These are phyloP conservation scores for Fusarium napiforme DNA, from an alignment of 2,329 filamentous ascomycete species.

Conservation along the genomic window DNA sequence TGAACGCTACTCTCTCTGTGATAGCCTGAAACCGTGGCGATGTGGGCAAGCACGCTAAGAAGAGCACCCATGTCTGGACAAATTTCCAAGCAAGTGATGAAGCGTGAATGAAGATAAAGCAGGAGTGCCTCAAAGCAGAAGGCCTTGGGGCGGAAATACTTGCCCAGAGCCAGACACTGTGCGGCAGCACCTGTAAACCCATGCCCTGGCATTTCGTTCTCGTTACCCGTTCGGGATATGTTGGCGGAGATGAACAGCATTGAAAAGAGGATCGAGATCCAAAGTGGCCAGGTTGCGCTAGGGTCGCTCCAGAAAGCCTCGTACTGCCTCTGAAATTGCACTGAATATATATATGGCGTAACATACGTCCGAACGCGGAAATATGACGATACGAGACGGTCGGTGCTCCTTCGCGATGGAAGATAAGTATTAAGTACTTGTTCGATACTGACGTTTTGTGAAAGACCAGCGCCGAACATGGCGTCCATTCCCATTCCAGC, in stretches of 20 bases:
- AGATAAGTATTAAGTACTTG: not conserved
- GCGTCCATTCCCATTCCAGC: not conserved
- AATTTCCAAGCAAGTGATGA: not conserved
- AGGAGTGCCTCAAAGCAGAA: not conserved
- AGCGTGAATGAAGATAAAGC: not conserved
- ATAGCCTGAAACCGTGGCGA: not conserved
- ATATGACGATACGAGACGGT: not conserved
- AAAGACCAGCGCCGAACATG: not conserved
- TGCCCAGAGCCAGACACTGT: not conserved
- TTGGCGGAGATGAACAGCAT: not conserved
- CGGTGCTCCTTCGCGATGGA: not conserved
- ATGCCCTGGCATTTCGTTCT: not conserved
- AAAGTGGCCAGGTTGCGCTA: not conserved
- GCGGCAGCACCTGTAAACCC: not conserved
- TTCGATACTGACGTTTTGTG: not conserved
- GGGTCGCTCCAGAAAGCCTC: not conserved
- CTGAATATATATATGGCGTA: not conserved
- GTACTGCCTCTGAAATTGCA: not conserved
- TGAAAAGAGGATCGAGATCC: not conserved
- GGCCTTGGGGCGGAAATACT: not conserved
- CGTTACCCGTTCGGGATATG: not conserved
- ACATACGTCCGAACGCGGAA: not conserved
- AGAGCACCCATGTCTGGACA: not conserved
- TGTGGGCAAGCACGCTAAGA: not conserved
- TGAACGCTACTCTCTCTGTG: not conserved